Conservation (phyloP, 1,284 basidiomycete genomes). For the Irpex sp. region DNA sequence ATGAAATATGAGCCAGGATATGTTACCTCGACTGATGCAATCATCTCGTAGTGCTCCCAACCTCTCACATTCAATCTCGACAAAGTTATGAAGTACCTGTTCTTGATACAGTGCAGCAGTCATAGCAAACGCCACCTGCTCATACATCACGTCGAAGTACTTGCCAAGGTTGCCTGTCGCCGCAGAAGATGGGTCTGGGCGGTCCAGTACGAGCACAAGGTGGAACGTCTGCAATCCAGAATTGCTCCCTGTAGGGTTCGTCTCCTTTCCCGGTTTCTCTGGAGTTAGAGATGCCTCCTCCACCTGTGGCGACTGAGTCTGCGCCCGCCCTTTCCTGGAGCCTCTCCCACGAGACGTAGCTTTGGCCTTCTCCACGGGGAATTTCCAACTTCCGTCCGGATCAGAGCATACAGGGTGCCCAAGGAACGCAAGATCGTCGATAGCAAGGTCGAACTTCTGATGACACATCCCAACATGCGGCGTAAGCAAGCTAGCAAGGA, state of each 20-base stretch:
- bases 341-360: constrained; percentile 49
- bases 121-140: constrained; percentile 83
- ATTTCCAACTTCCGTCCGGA: constrained; percentile 69
- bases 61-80: constrained; percentile 72
- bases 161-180: constrained; percentile 69
- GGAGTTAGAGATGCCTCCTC: constrained; percentile 22
- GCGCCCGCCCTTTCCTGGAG: constrained; percentile 35
- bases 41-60: constrained; percentile 70
- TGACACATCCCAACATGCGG: constrained; percentile 83
- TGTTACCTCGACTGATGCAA: constrained; percentile 54
- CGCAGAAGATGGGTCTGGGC: constrained; percentile 84
- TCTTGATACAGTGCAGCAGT: constrained; percentile 88
- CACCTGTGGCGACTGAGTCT: constrained; percentile 19
- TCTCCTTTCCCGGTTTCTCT: constrained; percentile 15
- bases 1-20: not conserved
- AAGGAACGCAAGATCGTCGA: constrained; percentile 93
- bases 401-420: constrained; percentile 91
- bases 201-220: constrained; percentile 83
- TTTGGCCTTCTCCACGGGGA: constrained; percentile 56
- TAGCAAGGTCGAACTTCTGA: constrained; percentile 89
- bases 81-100: constrained; percentile 80
- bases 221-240: constrained; percentile 72
- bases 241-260: not conserved
- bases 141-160: constrained; percentile 83
- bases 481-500: constrained; percentile 80